Evolutionary conservation across 306 rosid species (phyloP), one percentile per base, ranked within the genome.

Genomic region (Casuarina cunninghamiana): DNA sequence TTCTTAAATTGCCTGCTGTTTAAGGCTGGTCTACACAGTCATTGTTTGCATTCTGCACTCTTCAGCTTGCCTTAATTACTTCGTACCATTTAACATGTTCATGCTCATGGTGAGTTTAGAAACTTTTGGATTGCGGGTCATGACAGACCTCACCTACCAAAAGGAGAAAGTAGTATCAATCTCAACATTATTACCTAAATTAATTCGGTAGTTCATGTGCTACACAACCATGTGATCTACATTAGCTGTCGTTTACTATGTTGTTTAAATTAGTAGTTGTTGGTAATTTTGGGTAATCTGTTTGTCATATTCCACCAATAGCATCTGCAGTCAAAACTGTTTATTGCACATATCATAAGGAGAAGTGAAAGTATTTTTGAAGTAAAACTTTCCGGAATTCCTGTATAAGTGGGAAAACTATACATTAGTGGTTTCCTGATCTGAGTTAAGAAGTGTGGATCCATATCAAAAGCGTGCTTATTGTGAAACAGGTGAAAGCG

Each of bases 401-500:
- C 38, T 26, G 46, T 7, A 54, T 54, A 48, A 8, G 35, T n/a
- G 26, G 21, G 39, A 42, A 41, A n/a, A 67, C n/a, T 13, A 42
- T 50, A 41, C 15, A 67, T 7, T n/a, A 5, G 13, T 3, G 13
- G 42, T 10, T 16, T 67, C 42, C 49, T 66, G 26, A 8, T 67
- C 50, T n/a, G 49, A 67, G 41, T 67, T 0, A 5, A 42, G 17
- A 67, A 39, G 9, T 17, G 26, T 16, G 21, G 37, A 48, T 37
- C 41, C 1, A 62, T 69, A 21, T 76, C 45, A 65, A 58, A 58
- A 12, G 21, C 19, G 50, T 9, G 54, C 10, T 80, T 80, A 55
- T 74, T 44, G 69, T 75, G 79, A 71, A 80, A 17, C 76, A 95
- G 99, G 98, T 93, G 75, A 91, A 96, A 89, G 93, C 97, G 12